Conservation (phyloP, 2,329 filamentous ascomycete species). For the Ophiobolus disseminans region DNA sequence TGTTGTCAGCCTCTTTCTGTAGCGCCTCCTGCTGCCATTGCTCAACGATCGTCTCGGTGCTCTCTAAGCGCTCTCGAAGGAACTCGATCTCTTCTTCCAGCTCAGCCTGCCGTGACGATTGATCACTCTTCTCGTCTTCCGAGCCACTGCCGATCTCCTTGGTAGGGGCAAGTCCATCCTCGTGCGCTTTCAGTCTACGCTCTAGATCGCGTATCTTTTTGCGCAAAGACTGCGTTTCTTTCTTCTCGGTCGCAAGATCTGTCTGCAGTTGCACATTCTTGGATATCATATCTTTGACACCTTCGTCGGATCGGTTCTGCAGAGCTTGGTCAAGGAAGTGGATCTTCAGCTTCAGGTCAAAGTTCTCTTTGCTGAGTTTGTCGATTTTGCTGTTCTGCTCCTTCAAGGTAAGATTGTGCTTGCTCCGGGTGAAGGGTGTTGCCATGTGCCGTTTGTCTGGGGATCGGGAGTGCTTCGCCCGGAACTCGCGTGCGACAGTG, state of each 20-base stretch:
- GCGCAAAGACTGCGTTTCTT: slow-evolving; percentile 85
- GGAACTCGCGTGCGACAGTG: slow-evolving; percentile 84
- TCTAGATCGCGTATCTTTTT: slow-evolving; percentile 86
- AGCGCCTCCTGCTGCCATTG: slow-evolving; percentile 79
- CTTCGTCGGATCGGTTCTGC: slow-evolving; percentile 92
- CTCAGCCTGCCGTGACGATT: slow-evolving; percentile 66
- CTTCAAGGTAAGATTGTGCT: slow-evolving; percentile 77
- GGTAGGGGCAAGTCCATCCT: slow-evolving; percentile 57
- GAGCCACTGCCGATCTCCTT: slow-evolving; percentile 52
- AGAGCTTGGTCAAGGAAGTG: slow-evolving; percentile 95
- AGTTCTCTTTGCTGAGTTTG: slow-evolving; percentile 95
- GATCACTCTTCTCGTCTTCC: slow-evolving; percentile 63
- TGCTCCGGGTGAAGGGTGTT: slow-evolving; percentile 48
- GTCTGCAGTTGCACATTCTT: slow-evolving; percentile 97
- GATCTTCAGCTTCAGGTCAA: slow-evolving; percentile 95
- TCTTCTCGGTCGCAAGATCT: slow-evolving; percentile 83
- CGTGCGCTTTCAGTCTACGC: slow-evolving; percentile 70
- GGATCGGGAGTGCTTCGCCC: slow-evolving; percentile 72
- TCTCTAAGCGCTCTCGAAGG: slow-evolving; percentile 83
- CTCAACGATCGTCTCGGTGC: slow-evolving; percentile 84
- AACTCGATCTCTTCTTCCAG: slow-evolving; percentile 87
- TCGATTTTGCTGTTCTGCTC: slow-evolving; percentile 98
- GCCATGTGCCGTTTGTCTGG: slow-evolving; percentile 62
- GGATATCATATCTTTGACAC: slow-evolving; percentile 96
- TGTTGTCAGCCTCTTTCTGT: slow-evolving; percentile 81